Evolutionary conservation across 2,329 filamentous ascomycete genomes (phyloP), one percentile per base, ranked within the genome.

Genomic region (Talaromyces sp.): DNA sequence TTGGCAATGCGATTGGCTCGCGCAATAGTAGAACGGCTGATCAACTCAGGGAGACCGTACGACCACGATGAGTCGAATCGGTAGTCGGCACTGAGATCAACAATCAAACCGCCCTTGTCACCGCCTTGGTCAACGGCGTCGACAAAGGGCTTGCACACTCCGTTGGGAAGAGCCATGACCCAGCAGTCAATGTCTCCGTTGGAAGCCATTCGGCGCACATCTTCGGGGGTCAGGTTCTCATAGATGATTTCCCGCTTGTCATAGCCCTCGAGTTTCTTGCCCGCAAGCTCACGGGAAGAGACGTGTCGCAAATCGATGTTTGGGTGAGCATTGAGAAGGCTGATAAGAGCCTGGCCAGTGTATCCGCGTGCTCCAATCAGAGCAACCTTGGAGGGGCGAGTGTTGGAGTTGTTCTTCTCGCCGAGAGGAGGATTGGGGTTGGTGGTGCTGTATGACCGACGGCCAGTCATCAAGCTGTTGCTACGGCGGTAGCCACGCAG

Each of bases 71-170:
- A 79, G 71, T 96, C 89, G 74, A 97, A 98, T 56, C 93, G 88
- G 77, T 96, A 96, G 78, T 99, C 95, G 62, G 95, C 95, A n/a
- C 92, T 96, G 38, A 99, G 84, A 74, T 99, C 95, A 52, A 99
- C 83, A 66, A 98, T 90, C 46, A 98, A 81, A 67, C 89, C 92
- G 64, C 84, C 84, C 69, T 82, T 80, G 57, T 85, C 83, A 61
- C 86, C 86, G 32, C 83, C 85, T 70, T 89, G 84, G 68, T 93
- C 85, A 58, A 98, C 85, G 8, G 93, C 93, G 65, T 98, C 91
- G 10, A 98, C 89, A 67, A 89, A 99, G 0, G 95, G 93, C 78
- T 92, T 90, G 85, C 91, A 97, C 55, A 96, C 91, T 63, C 91
- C 90, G 71, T 98, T 99, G 51, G 93, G 95, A 31, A 98, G 86